Evolutionary conservation across 257 asterid genomes (phyloP).

Genomic region (Ophiorrhiza pumila): DNA sequence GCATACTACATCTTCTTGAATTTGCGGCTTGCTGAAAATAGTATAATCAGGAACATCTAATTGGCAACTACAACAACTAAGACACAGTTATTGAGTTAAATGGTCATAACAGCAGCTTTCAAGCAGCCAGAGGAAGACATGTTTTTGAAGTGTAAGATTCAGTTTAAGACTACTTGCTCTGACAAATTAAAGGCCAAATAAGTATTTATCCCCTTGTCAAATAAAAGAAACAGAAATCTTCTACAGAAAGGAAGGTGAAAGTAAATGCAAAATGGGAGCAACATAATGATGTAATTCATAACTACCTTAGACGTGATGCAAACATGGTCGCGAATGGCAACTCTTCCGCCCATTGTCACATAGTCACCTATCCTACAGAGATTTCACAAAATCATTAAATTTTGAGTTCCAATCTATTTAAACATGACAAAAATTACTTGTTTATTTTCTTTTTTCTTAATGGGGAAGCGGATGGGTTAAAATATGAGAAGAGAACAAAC

Average conservation of each 20-base stretch:
- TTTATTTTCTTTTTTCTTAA: background rate
- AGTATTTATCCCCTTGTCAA: background rate
- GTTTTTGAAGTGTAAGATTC: background rate
- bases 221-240: background rate
- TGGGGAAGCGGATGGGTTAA: background rate
- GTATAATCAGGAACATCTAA: background rate
- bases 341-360: conserved; percentile 80
- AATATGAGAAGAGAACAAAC: conserved; percentile 12
- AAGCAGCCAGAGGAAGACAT: background rate
- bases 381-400: background rate
- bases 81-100: background rate
- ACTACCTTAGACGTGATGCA: conserved; percentile 63
- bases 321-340: conserved; percentile 73
- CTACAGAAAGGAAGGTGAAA: background rate
- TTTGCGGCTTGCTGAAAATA: background rate
- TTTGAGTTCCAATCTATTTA: background rate
- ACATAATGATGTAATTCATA: background rate
- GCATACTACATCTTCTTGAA: background rate
- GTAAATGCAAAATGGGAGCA: background rate
- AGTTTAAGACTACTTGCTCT: background rate
- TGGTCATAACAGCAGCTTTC: background rate
- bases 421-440: background rate
- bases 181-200: background rate
- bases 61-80: background rate
- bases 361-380: conserved; percentile 68